Conservation (phyloP, 176 grass and related monocot species). For the Aegilops longissima region DNA sequence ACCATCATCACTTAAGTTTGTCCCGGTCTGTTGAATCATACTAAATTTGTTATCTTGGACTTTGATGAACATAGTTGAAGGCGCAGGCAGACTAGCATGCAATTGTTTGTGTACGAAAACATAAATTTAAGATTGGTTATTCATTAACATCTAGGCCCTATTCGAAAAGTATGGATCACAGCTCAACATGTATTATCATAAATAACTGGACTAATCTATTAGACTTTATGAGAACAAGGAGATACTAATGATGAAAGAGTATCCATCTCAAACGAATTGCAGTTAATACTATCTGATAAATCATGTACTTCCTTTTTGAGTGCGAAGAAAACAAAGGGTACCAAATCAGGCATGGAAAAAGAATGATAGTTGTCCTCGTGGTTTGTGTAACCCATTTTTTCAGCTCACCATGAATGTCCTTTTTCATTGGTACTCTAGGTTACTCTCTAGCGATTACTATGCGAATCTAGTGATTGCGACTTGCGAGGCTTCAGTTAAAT, state of each 20-base stretch:
- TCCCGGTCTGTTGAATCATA: neutral
- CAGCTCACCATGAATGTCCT: neutral
- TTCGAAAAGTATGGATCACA: neutral
- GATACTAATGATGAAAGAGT: neutral
- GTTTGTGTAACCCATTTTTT: too few relatives aligned
- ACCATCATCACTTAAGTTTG: constrained; percentile 8
- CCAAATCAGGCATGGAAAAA: neutral
- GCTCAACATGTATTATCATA: neutral
- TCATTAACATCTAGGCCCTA: neutral
- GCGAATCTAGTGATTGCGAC: neutral
- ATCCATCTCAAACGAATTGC: neutral
- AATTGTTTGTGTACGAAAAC: neutral
- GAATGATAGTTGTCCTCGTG: too few relatives aligned
- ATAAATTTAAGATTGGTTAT: neutral
- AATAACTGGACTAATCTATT: neutral
- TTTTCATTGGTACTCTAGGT: neutral
- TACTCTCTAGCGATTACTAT: neutral
- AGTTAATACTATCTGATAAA: neutral
- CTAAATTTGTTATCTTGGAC: neutral
- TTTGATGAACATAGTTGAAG: neutral
- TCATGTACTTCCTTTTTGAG: neutral
- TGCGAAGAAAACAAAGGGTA: neutral
- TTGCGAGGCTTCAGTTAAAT: neutral
- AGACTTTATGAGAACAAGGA: neutral
- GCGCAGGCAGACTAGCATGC: neutral